Percentiles rank a stretch among this genome's conserved stretches.
phyloP scores from a whole-genome alignment of 2,329 filamentous ascomycete species.

The Zarea fungicola region DNA sequence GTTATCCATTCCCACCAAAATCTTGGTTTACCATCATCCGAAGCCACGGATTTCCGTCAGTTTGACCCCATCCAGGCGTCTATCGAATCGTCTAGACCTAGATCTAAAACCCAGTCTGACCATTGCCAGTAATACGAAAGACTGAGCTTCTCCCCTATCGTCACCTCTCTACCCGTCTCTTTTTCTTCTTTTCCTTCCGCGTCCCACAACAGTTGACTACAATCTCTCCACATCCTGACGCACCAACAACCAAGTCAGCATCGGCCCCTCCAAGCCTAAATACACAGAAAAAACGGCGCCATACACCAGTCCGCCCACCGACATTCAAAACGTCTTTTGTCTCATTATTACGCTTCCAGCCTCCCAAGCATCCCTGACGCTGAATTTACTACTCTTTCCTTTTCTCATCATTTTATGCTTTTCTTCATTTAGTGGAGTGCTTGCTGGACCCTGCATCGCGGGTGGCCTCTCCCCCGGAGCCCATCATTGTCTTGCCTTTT shows the following conservation, averaged over 20 bases:
- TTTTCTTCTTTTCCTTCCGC: neutral
- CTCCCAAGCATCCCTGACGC: neutral
- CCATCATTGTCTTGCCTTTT: conserved; percentile 7
- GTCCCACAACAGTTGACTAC: neutral
- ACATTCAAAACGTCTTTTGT: conserved; percentile 6
- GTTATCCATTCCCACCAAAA: conserved; percentile 1
- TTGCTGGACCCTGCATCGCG: conserved; percentile 3
- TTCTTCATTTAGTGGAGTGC: neutral
- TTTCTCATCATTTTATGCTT: too few relatives aligned
- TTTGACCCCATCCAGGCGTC: neutral
- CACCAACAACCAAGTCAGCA: too few relatives aligned
- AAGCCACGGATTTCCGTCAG: conserved; percentile 1
- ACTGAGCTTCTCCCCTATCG: neutral
- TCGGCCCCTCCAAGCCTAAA: too few relatives aligned
- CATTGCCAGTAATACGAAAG: too few relatives aligned
- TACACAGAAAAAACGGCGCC: too few relatives aligned
- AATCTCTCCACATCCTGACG: too few relatives aligned
- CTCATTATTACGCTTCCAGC: neutral
- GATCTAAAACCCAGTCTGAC: neutral
- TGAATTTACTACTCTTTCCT: neutral
- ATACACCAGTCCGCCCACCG: conserved; percentile 2
- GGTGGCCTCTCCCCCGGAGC: neutral
- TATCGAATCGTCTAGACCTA: neutral
- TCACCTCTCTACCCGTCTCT: neutral
- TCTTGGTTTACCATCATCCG: neutral